phyloP scores from a whole-genome alignment of 2,329 filamentous ascomycete species.

The Fusarium anguioides region DNA sequence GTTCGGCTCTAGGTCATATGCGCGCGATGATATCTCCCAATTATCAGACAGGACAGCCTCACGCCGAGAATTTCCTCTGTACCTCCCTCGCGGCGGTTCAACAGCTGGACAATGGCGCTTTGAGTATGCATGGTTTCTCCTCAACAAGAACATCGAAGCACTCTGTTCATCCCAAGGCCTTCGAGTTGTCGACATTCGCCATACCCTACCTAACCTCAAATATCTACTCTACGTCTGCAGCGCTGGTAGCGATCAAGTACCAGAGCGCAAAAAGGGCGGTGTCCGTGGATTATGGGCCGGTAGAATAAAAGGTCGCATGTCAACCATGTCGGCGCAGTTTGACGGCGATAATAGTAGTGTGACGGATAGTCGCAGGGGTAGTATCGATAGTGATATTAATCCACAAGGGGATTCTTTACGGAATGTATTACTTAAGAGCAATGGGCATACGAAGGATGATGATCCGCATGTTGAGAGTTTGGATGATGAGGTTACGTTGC shows the following conservation, averaged over 20 bases:
- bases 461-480: constrained; percentile 29
- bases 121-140: constrained; percentile 94
- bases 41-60: constrained; percentile 59
- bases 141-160: constrained; percentile 92
- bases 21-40: constrained; percentile 78
- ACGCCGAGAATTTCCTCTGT: constrained; percentile 82
- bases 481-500: constrained; percentile 50
- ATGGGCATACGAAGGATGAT: constrained; percentile 32
- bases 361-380: constrained; percentile 56
- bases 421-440: constrained; percentile 48
- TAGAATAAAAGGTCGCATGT: constrained; percentile 54
- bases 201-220: constrained; percentile 93
- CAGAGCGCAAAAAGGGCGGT: constrained; percentile 70
- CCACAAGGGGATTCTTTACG: constrained; percentile 57
- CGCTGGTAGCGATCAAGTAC: constrained; percentile 75
- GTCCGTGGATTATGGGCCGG: constrained; percentile 68
- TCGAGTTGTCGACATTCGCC: constrained; percentile 86
- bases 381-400: constrained; percentile 57
- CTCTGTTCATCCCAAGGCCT: constrained; percentile 74
- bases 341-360: constrained; percentile 55
- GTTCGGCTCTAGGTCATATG: constrained; percentile 78
- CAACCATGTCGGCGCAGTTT: constrained; percentile 44
- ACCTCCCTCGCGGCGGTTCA: constrained; percentile 70
- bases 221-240: constrained; percentile 92
- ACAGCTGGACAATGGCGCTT: constrained; percentile 84